Conservation (phyloP, 345 rosid species). For the Rhizophora mangle region DNA sequence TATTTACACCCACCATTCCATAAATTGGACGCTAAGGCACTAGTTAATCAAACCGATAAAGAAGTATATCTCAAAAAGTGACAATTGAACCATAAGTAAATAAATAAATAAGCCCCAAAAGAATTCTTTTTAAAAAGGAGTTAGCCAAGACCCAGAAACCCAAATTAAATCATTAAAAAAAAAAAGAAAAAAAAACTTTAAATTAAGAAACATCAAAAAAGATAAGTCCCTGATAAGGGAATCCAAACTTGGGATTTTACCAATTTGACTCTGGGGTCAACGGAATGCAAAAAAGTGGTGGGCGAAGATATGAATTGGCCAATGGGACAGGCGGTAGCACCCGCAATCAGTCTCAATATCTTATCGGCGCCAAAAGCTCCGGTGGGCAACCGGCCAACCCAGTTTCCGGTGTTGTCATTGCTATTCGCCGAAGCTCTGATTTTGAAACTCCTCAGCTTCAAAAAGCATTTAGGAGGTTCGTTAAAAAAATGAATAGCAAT, state of each 20-base stretch:
- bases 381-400: slow-evolving; percentile 62
- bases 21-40: background rate
- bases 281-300: slow-evolving; percentile 70
- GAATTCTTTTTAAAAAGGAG: background rate
- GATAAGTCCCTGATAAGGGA: background rate
- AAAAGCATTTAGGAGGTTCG: slow-evolving; percentile 8
- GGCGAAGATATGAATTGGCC: slow-evolving; percentile 84
- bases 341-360: slow-evolving; percentile 62
- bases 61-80: background rate
- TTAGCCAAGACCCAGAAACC: no score
- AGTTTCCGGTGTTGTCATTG: slow-evolving; percentile 34
- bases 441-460: slow-evolving; percentile 23
- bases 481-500: background rate
- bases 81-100: background rate
- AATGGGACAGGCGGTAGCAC: slow-evolving; percentile 82
- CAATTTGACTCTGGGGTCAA: slow-evolving; percentile 86
- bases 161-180: no score
- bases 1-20: no score
- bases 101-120: background rate
- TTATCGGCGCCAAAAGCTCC: slow-evolving; percentile 64
- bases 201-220: background rate
- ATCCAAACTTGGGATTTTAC: slow-evolving; percentile 27
- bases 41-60: background rate
- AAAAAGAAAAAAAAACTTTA: background rate
- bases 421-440: slow-evolving; percentile 38